A percentile compares a stretch with the other conserved stretches of the same genome.
These are phyloP conservation scores for Schizophyllum commune DNA, from an alignment of 1,284 basidiomycete species.

Conservation along the genomic window DNA sequence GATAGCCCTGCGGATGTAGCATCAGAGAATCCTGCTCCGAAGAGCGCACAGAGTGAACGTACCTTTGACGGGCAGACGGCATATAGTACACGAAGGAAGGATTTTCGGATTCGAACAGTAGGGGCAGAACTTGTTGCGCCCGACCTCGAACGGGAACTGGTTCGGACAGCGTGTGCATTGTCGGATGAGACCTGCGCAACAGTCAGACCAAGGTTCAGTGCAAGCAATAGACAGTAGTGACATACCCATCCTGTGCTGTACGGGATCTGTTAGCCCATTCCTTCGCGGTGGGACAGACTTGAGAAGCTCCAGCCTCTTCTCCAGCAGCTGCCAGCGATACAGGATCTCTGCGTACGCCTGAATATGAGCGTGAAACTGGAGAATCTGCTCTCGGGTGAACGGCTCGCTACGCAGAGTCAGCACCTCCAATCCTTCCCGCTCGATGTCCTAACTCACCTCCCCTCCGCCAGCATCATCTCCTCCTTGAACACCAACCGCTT, in stretches of 20 bases:
- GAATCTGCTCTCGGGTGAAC: conserved; percentile 28
- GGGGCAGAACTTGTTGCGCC: conserved; percentile 30
- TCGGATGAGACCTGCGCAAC: conserved; percentile 27
- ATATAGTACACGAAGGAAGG: conserved; percentile 59
- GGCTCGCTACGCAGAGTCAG: conserved; percentile 6
- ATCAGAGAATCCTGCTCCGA: no score
- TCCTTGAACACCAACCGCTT: conserved; percentile 1
- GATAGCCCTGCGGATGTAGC: conserved; percentile 48
- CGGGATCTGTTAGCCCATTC: conserved; percentile 18
- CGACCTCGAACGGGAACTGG: conserved; percentile 23
- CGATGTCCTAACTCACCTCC: no score
- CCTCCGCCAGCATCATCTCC: neutral
- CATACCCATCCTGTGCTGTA: conserved; percentile 33
- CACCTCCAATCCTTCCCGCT: no score
- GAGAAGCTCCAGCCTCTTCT: conserved; percentile 63
- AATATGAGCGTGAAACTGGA: conserved; percentile 53
- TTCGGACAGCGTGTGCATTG: conserved; percentile 30
- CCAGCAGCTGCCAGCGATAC: conserved; percentile 59
- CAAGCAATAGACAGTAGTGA: conserved; percentile 1
- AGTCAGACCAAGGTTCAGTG: neutral
- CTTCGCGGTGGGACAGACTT: conserved; percentile 37
- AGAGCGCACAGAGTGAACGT: neutral
- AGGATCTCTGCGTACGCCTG: conserved; percentile 69
- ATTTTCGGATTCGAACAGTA: conserved; percentile 38
- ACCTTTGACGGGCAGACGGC: conserved; percentile 77